Conservation (phyloP, 345 rosid genomes). For the Psidium friedrichsthalianum region DNA sequence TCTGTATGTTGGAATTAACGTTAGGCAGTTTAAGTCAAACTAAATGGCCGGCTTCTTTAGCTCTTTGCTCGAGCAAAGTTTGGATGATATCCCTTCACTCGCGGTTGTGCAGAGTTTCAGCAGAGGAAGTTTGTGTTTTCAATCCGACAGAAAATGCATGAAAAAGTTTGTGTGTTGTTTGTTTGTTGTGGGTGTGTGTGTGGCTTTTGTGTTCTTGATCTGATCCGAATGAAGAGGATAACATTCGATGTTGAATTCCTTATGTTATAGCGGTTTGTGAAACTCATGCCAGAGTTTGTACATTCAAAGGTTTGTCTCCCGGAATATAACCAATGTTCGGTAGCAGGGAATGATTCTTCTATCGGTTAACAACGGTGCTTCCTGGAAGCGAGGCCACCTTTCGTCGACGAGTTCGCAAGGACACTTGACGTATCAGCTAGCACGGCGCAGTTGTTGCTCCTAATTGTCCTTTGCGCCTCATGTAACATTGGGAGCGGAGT, state of each 20-base stretch:
- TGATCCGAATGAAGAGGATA: not conserved
- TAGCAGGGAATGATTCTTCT: conserved; percentile 56
- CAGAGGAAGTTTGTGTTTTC: not conserved
- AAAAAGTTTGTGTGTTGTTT: not conserved
- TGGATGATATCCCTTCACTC: not conserved
- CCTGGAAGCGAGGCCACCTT: conserved; percentile 43
- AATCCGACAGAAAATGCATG: not conserved
- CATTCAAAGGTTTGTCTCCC: not conserved
- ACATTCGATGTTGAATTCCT: not conserved
- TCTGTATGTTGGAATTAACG: not conserved
- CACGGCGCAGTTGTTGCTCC: conserved; percentile 22
- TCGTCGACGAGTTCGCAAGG: conserved; percentile 19
- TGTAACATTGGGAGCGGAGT: conserved; percentile 21
- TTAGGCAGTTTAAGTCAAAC: not conserved
- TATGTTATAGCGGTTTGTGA: not conserved
- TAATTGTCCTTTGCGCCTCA: conserved; percentile 20
- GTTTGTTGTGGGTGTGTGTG: not conserved
- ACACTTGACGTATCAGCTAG: conserved; percentile 34
- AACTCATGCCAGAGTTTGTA: not conserved
- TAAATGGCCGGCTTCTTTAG: not conserved
- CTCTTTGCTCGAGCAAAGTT: not conserved
- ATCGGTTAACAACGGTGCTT: conserved; percentile 65
- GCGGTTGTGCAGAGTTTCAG: not conserved
- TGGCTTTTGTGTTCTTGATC: not conserved
- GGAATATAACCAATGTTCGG: not conserved